Evolutionary conservation across 495 filamentous ascomycete genomes (phyloP).

Genomic region (Trichoderma orchidacearum): DNA sequence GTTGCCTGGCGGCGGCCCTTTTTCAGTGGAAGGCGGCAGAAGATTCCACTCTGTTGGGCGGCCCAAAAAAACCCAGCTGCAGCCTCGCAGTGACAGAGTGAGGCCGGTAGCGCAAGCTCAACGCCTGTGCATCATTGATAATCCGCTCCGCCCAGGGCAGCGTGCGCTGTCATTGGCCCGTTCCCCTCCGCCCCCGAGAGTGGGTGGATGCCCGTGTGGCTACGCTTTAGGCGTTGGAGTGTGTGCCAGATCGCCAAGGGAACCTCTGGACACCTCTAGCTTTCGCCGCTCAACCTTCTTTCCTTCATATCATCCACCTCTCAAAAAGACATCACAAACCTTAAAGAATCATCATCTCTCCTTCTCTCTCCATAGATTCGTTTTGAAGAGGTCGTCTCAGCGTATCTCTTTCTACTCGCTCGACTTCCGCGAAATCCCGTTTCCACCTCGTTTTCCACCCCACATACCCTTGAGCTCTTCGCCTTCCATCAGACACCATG

Average conservation of each 20-base stretch:
- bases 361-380: not conserved
- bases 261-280: not conserved
- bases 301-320: not conserved
- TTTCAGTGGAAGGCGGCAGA: not conserved
- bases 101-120: not conserved
- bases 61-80: too few species aligned
- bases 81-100: not conserved
- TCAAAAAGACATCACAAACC: not conserved
- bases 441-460: not conserved
- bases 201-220: not conserved
- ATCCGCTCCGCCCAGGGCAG: constrained; percentile 1
- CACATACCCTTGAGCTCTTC: not conserved
- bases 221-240: not conserved
- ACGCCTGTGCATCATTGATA: not conserved
- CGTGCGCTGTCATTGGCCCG: constrained; percentile 2
- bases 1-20: not conserved
- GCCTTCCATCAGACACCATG: constrained; percentile 15
- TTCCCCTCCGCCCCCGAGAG: not conserved
- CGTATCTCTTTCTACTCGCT: not conserved
- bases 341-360: not conserved
- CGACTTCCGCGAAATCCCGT: not conserved
- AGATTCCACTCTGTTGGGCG: not conserved
- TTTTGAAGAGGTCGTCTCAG: not conserved
- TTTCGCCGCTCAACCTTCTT: not conserved
- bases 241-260: not conserved